phyloP scores from a whole-genome alignment of 129 eudicot species.

The Cynara cardunculus region DNA sequence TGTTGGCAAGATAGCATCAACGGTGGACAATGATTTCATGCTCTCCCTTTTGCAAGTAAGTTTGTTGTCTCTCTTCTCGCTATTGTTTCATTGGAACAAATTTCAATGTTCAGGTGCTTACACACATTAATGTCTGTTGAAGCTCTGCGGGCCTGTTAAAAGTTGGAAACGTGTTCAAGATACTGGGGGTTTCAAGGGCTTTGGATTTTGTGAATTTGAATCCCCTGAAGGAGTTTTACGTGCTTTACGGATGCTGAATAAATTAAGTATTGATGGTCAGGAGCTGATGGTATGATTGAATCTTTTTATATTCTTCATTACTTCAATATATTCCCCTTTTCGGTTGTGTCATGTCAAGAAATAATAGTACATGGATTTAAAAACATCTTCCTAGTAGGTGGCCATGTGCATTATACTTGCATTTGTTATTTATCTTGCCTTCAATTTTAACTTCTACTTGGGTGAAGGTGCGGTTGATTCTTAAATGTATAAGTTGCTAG shows the following conservation, averaged over 20 bases:
- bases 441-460: background rate
- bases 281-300: constrained; percentile 64
- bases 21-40: constrained; percentile 93
- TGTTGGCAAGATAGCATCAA: constrained; percentile 89
- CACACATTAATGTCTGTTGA: constrained; percentile 12
- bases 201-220: constrained; percentile 97
- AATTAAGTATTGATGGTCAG: constrained; percentile 90
- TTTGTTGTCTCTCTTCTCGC: background rate
- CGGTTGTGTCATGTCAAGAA: background rate
- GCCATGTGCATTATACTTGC: background rate
- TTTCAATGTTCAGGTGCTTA: background rate
- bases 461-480: background rate
- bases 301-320: constrained; percentile 8
- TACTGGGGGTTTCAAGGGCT: constrained; percentile 74
- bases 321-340: background rate
- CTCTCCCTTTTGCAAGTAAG: constrained; percentile 82
- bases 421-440: constrained; percentile 11
- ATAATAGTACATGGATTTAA: background rate
- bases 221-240: constrained; percentile 96
- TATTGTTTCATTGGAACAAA: background rate
- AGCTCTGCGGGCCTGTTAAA: constrained; percentile 97
- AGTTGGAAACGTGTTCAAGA: constrained; percentile 96
- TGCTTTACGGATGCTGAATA: constrained; percentile 77
- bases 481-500: constrained; percentile 10
- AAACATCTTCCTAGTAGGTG: background rate